Percentiles rank a stretch among this genome's conserved stretches.
Evolutionary conservation across 129 eudicot species (phyloP).

Genomic region (Artemisia argyi): DNA sequence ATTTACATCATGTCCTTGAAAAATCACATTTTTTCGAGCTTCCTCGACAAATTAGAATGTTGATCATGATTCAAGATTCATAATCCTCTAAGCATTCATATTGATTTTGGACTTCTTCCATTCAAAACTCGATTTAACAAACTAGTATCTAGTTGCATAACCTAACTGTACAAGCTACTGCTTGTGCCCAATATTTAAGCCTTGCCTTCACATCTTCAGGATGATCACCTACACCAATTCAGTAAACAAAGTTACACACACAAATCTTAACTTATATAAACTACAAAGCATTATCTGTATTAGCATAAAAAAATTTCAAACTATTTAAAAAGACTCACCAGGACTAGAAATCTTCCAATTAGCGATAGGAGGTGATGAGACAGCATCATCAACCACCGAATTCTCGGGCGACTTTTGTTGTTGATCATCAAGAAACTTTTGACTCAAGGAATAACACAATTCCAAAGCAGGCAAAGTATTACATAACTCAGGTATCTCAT

Average conservation of each 20-base stretch:
- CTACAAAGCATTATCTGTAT: background rate
- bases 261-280: background rate
- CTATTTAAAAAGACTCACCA: background rate
- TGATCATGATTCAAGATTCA: slow-evolving; percentile 21
- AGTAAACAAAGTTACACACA: slow-evolving; percentile 12
- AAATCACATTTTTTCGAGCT: background rate
- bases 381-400: background rate
- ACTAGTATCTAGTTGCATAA: slow-evolving; percentile 44
- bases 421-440: slow-evolving; percentile 57
- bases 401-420: slow-evolving; percentile 16
- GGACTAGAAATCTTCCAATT: too few relatives aligned
- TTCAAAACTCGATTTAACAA: background rate
- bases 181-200: slow-evolving; percentile 74
- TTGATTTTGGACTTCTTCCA: slow-evolving; percentile 14
- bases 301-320: background rate
- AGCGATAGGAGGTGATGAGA: background rate
- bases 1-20: background rate
- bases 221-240: slow-evolving; percentile 53
- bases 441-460: slow-evolving; percentile 67
- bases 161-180: slow-evolving; percentile 71
- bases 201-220: slow-evolving; percentile 85
- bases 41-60: background rate
- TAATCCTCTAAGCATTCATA: background rate
- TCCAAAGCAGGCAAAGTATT: slow-evolving; percentile 69
- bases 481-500: slow-evolving; percentile 63